These are phyloP conservation scores for Paecilomyces dactylethromorphus DNA, from an alignment of 2,329 filamentous ascomycete species.

Conservation along the genomic window DNA sequence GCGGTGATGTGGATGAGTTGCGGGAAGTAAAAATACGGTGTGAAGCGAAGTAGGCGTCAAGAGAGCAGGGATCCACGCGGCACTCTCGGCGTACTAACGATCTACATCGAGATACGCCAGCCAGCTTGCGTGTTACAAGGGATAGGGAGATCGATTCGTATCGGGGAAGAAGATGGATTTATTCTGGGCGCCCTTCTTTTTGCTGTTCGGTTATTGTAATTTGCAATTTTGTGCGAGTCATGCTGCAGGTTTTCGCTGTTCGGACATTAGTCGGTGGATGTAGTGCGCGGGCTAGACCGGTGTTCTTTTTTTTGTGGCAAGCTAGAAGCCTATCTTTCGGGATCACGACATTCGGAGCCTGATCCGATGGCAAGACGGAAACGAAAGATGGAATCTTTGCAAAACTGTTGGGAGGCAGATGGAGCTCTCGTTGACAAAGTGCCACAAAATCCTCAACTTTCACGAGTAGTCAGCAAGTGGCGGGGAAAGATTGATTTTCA, in stretches of 20 bases:
- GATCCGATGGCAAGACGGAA: too few relatives aligned
- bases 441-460: too few relatives aligned
- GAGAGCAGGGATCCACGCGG: not conserved
- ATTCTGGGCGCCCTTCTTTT: not conserved
- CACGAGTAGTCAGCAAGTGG: not conserved
- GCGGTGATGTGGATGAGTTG: not conserved
- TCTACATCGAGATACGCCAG: not conserved
- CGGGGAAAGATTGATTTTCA: not conserved
- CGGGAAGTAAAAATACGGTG: not conserved
- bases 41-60: not conserved
- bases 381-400: too few relatives aligned
- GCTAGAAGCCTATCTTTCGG: too few relatives aligned
- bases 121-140: not conserved
- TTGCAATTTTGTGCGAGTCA: not conserved
- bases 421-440: too few relatives aligned
- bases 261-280: not conserved
- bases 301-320: too few relatives aligned
- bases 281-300: too few relatives aligned
- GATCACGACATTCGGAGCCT: too few relatives aligned
- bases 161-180: not conserved
- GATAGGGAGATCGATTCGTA: too few relatives aligned
- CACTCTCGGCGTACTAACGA: not conserved
- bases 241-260: not conserved
- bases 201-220: not conserved
- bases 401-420: too few relatives aligned